Conservation (phyloP, 1,139 yeast species). For the Pichia sp. region DNA sequence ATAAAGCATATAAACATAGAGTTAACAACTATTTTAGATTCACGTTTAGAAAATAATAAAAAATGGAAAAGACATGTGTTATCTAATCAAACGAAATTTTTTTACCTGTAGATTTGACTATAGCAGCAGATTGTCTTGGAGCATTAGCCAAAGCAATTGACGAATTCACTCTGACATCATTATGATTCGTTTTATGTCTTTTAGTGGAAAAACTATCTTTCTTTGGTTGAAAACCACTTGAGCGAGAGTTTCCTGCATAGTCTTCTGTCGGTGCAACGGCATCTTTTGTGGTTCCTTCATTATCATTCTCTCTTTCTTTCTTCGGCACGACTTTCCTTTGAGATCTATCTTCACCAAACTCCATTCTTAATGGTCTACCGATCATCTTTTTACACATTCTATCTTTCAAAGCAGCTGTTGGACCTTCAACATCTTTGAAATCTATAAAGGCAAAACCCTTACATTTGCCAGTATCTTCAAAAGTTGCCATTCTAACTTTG, state of each 20-base stretch:
- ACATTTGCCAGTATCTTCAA: conserved; percentile 92
- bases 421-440: conserved; percentile 71
- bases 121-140: conserved; percentile 83
- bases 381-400: conserved; percentile 59
- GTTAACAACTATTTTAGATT: background rate
- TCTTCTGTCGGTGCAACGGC: background rate
- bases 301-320: conserved; percentile 3
- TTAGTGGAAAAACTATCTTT: conserved; percentile 16
- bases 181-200: conserved; percentile 11
- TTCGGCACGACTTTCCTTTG: conserved; percentile 42
- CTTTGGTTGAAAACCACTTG: conserved; percentile 22
- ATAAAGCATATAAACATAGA: background rate
- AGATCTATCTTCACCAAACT: conserved; percentile 92
- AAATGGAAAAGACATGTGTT: too few relatives aligned
- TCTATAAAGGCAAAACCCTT: conserved; percentile 95
- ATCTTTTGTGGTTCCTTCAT: background rate
- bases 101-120: conserved; percentile 87
- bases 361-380: conserved; percentile 75
- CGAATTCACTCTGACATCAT: conserved; percentile 54
- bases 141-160: conserved; percentile 86
- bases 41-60: background rate
- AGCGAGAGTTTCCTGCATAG: conserved; percentile 9
- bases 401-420: conserved; percentile 76
- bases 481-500: conserved; percentile 90
- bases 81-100: conserved; percentile 57